A percentile compares a stretch with the other conserved stretches of the same genome.
These are phyloP conservation scores for Grosmannia huntii DNA, from an alignment of 2,329 filamentous ascomycete species.

Conservation along the genomic window DNA sequence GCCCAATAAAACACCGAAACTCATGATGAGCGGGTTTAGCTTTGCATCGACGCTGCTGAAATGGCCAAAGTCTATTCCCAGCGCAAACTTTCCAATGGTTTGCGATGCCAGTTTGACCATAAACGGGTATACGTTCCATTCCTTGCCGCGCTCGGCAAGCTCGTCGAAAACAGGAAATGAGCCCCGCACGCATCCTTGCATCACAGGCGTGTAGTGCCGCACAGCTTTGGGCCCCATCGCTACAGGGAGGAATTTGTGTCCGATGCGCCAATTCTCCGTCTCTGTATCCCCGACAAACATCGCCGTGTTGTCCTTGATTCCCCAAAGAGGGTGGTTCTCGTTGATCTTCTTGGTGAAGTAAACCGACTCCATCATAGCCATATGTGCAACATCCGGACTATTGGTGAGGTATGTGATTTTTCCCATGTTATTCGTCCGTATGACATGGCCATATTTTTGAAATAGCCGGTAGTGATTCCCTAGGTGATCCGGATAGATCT, in stretches of 20 bases:
- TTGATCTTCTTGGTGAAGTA: background rate
- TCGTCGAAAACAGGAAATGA: background rate
- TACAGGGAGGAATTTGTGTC: background rate
- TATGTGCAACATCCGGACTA: background rate
- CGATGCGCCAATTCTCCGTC: background rate
- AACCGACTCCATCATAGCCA: background rate
- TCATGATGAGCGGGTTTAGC: background rate
- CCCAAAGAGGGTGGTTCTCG: background rate
- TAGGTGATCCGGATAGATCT: background rate
- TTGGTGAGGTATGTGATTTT: background rate
- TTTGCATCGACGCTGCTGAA: background rate
- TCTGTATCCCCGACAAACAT: background rate
- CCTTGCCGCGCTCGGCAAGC: background rate
- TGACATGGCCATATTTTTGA: background rate
- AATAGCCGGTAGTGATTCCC: background rate
- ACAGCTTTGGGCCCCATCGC: background rate
- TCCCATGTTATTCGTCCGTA: background rate
- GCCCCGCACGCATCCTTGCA: background rate
- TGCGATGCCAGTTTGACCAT: background rate
- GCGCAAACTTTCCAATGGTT: background rate
- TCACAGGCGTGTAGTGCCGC: background rate
- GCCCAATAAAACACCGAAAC: background rate
- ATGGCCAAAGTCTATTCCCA: background rate
- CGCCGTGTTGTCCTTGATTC: background rate
- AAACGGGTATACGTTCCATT: background rate